phyloP scores from a whole-genome alignment of 371 early-diverging fungal genomes.

The Basidiobolus meristosporus region DNA sequence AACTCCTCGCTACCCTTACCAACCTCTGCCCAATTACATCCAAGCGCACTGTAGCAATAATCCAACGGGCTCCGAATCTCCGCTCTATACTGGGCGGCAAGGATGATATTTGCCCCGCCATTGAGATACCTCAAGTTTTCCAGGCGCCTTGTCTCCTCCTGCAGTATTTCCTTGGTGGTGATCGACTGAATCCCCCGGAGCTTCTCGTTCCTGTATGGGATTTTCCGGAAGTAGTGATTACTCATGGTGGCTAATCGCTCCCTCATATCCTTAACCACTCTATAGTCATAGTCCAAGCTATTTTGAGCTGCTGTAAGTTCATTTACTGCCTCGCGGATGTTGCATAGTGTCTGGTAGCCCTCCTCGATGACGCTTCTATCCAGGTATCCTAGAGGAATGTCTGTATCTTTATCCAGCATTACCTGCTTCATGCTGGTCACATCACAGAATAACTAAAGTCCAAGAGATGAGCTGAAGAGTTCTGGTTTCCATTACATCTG shows the following conservation, averaged over 20 bases:
- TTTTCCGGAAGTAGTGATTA: conserved; percentile 26
- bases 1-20: conserved; percentile 19
- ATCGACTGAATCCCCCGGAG: conserved; percentile 17
- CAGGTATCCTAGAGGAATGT: conserved; percentile 39
- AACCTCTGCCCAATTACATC: conserved; percentile 15
- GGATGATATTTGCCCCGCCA: conserved; percentile 19
- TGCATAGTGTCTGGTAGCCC: conserved; percentile 23
- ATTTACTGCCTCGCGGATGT: conserved; percentile 13
- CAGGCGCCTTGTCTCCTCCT: conserved; percentile 27
- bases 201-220: conserved; percentile 30
- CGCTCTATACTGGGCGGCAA: conserved; percentile 32
- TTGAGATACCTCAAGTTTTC: conserved; percentile 31
- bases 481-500: too few species aligned
- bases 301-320: background rate
- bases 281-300: too few species aligned
- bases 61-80: conserved; percentile 37
- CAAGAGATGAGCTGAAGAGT: too few species aligned
- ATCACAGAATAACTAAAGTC: background rate
- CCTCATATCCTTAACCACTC: too few species aligned
- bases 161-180: conserved; percentile 14
- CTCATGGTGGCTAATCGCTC: conserved; percentile 4
- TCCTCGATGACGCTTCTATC: conserved; percentile 21
- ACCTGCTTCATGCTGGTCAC: background rate
- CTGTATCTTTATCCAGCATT: conserved; percentile 21
- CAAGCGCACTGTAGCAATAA: conserved; percentile 18